Conservation (phyloP, 352 stramenopile genomes). For the Phytophthora fragariaefolia region DNA sequence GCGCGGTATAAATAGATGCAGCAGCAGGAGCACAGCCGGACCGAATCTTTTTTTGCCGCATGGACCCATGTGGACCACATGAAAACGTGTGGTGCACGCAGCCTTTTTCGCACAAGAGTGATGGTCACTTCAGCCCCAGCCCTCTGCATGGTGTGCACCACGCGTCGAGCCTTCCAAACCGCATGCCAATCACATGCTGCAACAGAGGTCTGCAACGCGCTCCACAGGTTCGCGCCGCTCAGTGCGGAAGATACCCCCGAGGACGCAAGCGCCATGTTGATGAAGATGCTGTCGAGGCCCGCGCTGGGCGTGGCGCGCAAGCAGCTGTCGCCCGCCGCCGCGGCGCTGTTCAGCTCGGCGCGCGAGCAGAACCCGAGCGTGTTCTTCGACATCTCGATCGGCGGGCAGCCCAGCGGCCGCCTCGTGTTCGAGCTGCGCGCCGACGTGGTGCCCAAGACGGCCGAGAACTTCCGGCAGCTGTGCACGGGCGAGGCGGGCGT, state of each 20-base stretch:
- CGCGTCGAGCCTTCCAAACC: neutral
- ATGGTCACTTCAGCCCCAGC: neutral
- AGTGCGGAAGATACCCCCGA: neutral
- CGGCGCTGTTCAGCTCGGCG: constrained; percentile 67
- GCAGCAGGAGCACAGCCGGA: neutral
- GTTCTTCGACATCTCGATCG: constrained; percentile 98
- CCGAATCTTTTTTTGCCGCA: constrained; percentile 29
- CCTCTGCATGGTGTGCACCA: neutral
- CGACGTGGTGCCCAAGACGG: constrained; percentile 97
- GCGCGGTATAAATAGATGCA: constrained; percentile 14
- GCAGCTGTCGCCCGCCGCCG: constrained; percentile 24
- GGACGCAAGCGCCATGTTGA: constrained; percentile 31
- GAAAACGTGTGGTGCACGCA: neutral
- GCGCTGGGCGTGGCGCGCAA: constrained; percentile 31
- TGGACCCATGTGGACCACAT: constrained; percentile 4
- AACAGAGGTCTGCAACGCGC: neutral
- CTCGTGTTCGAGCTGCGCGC: constrained; percentile 93
- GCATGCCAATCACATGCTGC: neutral
- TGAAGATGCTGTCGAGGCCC: constrained; percentile 37
- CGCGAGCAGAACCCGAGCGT: constrained; percentile 87
- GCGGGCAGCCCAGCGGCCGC: constrained; percentile 82
- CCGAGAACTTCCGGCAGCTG: constrained; percentile 98
- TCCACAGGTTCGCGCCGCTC: constrained; percentile 12
- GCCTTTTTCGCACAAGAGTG: neutral
- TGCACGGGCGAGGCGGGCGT: constrained; percentile 97